Evolutionary conservation across 2,329 filamentous ascomycete genomes (phyloP).

Genomic region (Sclerotinia spermophila): DNA sequence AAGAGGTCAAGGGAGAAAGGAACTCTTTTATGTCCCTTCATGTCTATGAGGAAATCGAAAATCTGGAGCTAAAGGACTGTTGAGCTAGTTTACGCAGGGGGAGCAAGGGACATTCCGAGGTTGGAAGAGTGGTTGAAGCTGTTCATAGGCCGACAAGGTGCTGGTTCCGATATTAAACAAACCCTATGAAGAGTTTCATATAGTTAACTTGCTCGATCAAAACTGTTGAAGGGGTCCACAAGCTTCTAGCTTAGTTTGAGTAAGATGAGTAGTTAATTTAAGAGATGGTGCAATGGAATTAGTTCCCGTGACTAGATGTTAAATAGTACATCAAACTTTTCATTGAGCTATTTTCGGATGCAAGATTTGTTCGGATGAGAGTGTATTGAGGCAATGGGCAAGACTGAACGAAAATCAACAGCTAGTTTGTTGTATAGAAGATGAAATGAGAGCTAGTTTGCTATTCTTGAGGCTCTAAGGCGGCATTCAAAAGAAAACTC

Average conservation of each 20-base stretch:
- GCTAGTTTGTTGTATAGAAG: neutral
- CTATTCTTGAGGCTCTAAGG: neutral
- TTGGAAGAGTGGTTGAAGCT: neutral
- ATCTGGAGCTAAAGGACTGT: neutral
- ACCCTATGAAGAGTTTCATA: neutral
- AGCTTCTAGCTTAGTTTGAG: neutral
- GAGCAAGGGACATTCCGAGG: neutral
- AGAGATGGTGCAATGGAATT: neutral
- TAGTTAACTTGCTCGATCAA: neutral
- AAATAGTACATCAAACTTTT: neutral
- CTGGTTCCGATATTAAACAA: neutral
- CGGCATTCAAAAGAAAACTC: neutral
- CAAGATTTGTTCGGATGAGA: neutral
- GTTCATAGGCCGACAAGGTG: neutral
- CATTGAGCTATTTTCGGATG: neutral
- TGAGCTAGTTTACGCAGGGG: neutral
- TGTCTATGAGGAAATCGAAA: neutral
- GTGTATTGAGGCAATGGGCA: neutral
- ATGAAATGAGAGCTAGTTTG: neutral
- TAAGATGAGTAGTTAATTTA: neutral
- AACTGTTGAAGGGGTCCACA: neutral
- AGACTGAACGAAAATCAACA: neutral
- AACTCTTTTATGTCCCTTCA: neutral
- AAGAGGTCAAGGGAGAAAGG: neutral
- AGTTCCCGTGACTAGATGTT: too few relatives aligned